Percentiles rank a stretch among this genome's conserved stretches.
Conservation (phyloP, 1,284 basidiomycete species). For the Microbotryum violaceum region DNA sequence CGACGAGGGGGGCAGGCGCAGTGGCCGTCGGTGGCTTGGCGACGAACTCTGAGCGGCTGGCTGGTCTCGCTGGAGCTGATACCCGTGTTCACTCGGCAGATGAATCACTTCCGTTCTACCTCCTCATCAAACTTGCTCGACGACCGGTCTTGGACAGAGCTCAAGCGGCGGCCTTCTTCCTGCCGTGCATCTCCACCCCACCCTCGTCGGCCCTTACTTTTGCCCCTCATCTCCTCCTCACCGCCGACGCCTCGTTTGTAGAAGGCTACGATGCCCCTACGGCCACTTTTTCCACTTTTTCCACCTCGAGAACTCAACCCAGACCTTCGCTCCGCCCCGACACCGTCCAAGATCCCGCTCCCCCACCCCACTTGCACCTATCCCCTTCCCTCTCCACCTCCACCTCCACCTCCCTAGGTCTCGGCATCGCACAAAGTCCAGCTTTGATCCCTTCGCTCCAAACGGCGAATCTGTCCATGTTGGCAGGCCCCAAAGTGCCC, state of each 20-base stretch:
- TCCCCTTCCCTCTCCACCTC: background rate
- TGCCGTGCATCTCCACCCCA: background rate
- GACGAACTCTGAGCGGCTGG: background rate
- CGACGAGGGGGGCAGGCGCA: too few species aligned
- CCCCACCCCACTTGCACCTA: background rate
- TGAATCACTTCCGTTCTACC: slow-evolving; percentile 10
- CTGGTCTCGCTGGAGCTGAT: background rate
- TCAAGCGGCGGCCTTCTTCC: slow-evolving; percentile 17
- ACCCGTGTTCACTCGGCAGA: background rate
- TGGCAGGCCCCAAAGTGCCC: background rate
- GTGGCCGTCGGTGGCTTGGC: too few species aligned
- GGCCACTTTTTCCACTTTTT: too few species aligned
- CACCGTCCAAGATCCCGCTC: background rate
- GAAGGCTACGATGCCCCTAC: slow-evolving; percentile 7
- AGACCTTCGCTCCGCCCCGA: background rate
- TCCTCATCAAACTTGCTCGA: slow-evolving; percentile 10
- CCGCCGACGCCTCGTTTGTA: slow-evolving; percentile 10
- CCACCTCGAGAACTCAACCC: too few species aligned
- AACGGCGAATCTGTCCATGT: too few species aligned
- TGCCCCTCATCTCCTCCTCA: slow-evolving; percentile 12
- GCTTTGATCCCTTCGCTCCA: too few species aligned
- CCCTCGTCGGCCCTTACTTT: background rate
- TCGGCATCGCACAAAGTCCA: too few species aligned
- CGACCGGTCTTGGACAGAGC: slow-evolving; percentile 5
- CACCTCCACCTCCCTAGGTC: too few species aligned